These are phyloP conservation scores for Paecilomyces sp. DNA, from an alignment of 2,329 filamentous ascomycete species.

Conservation along the genomic window DNA sequence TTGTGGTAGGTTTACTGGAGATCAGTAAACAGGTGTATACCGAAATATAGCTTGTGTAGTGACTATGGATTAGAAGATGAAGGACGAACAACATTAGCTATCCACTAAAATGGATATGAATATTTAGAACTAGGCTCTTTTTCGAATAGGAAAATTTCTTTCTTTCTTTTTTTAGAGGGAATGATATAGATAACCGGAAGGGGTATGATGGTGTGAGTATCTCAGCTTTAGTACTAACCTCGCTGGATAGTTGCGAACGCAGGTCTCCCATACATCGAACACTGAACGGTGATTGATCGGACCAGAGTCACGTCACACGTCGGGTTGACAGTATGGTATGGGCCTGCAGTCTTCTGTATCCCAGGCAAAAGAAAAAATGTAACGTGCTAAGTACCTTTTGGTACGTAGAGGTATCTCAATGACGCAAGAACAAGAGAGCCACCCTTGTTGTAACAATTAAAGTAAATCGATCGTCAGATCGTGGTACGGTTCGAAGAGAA, in stretches of 20 bases:
- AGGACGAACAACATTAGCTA: not conserved
- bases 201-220: not conserved
- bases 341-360: conserved; percentile 5
- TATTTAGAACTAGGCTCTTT: not conserved
- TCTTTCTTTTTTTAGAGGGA: not conserved
- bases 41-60: not conserved
- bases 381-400: not conserved
- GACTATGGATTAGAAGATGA: not conserved
- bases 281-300: not conserved
- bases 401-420: not conserved
- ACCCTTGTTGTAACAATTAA: conserved; percentile 2
- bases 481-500: not conserved
- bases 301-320: not conserved
- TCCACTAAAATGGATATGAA: not conserved
- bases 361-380: not conserved
- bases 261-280: not conserved
- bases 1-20: not conserved
- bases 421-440: conserved; percentile 2
- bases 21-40: not conserved
- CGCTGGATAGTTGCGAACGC: conserved; percentile 1
- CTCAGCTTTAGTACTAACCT: not conserved
- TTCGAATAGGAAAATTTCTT: not conserved
- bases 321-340: not conserved
- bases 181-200: not conserved
- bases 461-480: not conserved